A percentile compares a stretch with the other conserved stretches of the same genome.
These are phyloP conservation scores for Populus alba DNA, from an alignment of 345 rosid species.

Conservation along the genomic window DNA sequence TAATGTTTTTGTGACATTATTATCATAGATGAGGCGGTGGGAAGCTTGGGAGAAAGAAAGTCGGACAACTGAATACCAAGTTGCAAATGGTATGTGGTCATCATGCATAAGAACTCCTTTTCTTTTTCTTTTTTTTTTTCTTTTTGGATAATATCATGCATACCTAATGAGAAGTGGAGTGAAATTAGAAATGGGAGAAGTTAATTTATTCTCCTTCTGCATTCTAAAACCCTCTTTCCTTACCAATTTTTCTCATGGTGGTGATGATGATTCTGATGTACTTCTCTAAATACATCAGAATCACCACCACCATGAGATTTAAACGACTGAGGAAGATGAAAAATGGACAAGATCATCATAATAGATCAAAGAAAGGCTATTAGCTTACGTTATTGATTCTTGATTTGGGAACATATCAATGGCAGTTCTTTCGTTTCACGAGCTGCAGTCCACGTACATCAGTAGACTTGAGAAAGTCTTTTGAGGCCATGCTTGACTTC, in stretches of 20 bases:
- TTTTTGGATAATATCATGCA: no score
- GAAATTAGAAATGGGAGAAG: no score
- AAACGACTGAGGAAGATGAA: neutral
- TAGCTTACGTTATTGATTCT: neutral
- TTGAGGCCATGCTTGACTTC: neutral
- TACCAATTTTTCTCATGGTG: no score
- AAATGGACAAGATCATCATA: neutral
- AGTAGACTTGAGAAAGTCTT: no score
- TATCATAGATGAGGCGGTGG: slow-evolving; percentile 25
- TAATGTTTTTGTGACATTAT: neutral
- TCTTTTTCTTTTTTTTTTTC: no score
- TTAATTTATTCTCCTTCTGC: no score
- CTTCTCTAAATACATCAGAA: neutral
- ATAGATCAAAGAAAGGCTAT: no score
- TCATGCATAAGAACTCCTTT: neutral
- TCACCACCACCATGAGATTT: neutral
- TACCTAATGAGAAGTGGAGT: no score
- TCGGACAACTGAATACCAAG: slow-evolving; percentile 20
- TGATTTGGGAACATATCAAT: neutral
- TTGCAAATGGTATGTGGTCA: slow-evolving; percentile 20
- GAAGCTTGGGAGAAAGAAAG: slow-evolving; percentile 35
- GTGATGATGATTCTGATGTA: no score
- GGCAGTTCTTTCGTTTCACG: neutral
- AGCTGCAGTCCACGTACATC: no score
- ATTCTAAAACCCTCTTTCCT: neutral